phyloP scores from a whole-genome alignment of 306 rosid species.

The Vigna angularis region DNA sequence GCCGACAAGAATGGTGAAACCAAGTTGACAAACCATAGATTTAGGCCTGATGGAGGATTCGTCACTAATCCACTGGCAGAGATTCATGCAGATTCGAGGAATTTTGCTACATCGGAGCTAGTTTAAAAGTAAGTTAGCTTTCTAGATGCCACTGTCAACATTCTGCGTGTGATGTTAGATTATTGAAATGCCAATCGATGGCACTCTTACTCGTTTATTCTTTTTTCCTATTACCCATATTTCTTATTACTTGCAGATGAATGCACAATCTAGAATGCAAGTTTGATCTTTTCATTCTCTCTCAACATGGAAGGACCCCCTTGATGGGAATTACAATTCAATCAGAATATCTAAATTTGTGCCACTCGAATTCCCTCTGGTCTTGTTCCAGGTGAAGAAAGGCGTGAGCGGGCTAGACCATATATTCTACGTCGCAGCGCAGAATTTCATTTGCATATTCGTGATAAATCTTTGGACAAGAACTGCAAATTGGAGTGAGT shows the following conservation, averaged over 20 bases:
- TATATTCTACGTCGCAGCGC: slow-evolving; percentile 31
- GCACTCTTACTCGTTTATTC: slow-evolving; percentile 28
- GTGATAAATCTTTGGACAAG: slow-evolving; percentile 29
- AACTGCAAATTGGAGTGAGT: slow-evolving; percentile 31
- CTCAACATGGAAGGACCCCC: slow-evolving; percentile 36
- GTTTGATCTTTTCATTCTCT: slow-evolving; percentile 37
- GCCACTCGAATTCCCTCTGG: slow-evolving; percentile 18
- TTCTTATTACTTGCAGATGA: slow-evolving; percentile 45
- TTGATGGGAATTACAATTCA: neutral
- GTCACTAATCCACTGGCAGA: slow-evolving; percentile 88
- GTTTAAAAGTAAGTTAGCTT: slow-evolving; percentile 47
- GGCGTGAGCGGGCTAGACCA: slow-evolving; percentile 36
- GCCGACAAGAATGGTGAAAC: slow-evolving; percentile 54
- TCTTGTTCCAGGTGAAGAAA: slow-evolving; percentile 27
- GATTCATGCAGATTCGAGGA: slow-evolving; percentile 58
- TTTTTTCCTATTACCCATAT: neutral
- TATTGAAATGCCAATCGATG: neutral
- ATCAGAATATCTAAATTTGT: slow-evolving; percentile 35
- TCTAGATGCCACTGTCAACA: neutral
- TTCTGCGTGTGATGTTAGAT: neutral
- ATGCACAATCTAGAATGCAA: slow-evolving; percentile 42
- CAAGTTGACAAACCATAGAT: slow-evolving; percentile 55
- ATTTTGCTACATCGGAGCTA: slow-evolving; percentile 44
- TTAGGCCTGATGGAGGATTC: slow-evolving; percentile 72
- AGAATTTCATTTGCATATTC: slow-evolving; percentile 33